phyloP scores from a whole-genome alignment of 768 basidiomycete genomes.

The Lentinula sp. region DNA sequence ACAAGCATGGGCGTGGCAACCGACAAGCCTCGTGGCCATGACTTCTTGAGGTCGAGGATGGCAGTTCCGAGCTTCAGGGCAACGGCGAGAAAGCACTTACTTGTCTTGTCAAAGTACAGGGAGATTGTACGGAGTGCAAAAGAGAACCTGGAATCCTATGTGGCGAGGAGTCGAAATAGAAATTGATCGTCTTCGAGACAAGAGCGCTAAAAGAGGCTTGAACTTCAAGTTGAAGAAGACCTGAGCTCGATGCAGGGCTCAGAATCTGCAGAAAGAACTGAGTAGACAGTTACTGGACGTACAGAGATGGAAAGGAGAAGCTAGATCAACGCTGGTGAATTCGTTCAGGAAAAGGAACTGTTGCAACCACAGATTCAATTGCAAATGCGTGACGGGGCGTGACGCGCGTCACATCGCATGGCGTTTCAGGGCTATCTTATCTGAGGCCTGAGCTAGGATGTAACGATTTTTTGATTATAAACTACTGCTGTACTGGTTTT shows the following conservation, averaged over 20 bases:
- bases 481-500: too few species aligned
- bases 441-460: neutral
- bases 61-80: neutral
- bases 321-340: conserved; percentile 15
- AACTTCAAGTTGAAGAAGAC: neutral
- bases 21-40: conserved; percentile 7
- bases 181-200: conserved; percentile 9
- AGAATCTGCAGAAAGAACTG: conserved; percentile 1
- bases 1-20: conserved; percentile 5
- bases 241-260: neutral
- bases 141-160: conserved; percentile 1
- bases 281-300: conserved; percentile 14
- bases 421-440: neutral
- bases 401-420: neutral
- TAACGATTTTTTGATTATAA: too few species aligned
- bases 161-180: conserved; percentile 11
- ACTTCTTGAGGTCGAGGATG: neutral
- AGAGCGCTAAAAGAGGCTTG: conserved; percentile 4
- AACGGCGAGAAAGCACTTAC: conserved; percentile 1
- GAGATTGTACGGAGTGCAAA: neutral
- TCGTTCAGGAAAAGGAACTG: conserved; percentile 26
- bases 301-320: conserved; percentile 15
- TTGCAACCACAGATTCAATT: neutral
- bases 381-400: neutral
- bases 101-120: neutral